Base-by-base conservation (phyloP, 495 filamentous ascomycete species). In the Penicillium waksmanii region DNA sequence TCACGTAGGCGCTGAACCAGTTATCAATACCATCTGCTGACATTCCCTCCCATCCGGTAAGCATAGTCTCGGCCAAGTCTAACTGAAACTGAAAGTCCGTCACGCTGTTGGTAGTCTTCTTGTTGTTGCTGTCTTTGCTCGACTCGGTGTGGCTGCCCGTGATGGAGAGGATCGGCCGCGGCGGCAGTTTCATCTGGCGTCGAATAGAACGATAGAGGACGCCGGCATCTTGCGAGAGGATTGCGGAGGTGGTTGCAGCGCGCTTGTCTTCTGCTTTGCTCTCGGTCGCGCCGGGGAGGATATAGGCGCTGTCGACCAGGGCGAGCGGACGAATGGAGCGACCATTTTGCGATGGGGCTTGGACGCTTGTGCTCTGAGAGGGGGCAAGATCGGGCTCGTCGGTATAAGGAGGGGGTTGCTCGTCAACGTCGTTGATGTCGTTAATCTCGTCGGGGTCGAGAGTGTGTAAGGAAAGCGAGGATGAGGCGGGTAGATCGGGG, bases 1-100 rank as follows among this genome's bases (percentile, higher is more conserved):
- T 55, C 3, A 77, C 66, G 13, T 58, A 48, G 6, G 63, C 47
- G 17, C 57, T 61, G 51, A 66, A 59, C 63, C 68, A 70, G n/a
- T 62, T 57, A 6, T 56, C 46, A 27, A 31, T 31, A 10, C 46
- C 46, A 13, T 42, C 19, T 49, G 19, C 27, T 44, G 15, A 13
- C 50, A 12, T 4, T 43, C 49, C 56, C 21, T 73, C 71, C 67
- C 67, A 71, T 8, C 73, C 66, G 9, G 57, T 71, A 43, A 74
- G 34, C 55, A 78, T 51, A 8, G 75, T 77, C 33, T 67, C 60
- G 0, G 69, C 66, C 4, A 78, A 63, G 40, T 80, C 72, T 17
- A 80, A 58, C 18, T 57, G 64, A 58, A 80, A 80, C 8, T 71
- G 40, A 40, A 80, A 80, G 59, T 80, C 77, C 2, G 65, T 64